phyloP scores from a whole-genome alignment of 805 yeast genomes.

The Candida stauntonica region DNA sequence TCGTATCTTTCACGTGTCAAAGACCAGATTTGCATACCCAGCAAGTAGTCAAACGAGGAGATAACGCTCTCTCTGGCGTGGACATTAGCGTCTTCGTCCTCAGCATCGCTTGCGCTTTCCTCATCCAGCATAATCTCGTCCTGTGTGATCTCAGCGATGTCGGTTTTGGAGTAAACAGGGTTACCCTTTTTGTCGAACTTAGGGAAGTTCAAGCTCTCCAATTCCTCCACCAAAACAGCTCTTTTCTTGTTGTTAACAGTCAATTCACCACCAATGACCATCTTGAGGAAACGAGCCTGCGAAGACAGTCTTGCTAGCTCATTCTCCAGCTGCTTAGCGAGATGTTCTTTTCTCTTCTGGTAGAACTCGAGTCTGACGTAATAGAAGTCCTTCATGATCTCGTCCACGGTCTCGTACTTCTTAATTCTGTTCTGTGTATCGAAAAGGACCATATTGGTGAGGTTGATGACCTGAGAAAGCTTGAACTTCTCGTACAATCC shows the following conservation, averaged over 20 bases:
- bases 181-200: conserved; percentile 67
- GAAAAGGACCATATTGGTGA: conserved; percentile 93
- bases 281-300: conserved; percentile 87
- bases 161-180: conserved; percentile 46
- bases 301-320: conserved; percentile 69
- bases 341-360: conserved; percentile 82
- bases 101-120: conserved; percentile 39
- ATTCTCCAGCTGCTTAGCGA: conserved; percentile 64
- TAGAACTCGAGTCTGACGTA: conserved; percentile 83
- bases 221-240: conserved; percentile 54
- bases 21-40: conserved; percentile 93
- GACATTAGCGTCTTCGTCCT: conserved; percentile 34
- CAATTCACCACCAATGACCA: conserved; percentile 76
- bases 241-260: conserved; percentile 73
- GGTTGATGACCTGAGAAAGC: conserved; percentile 58
- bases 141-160: conserved; percentile 24
- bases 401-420: conserved; percentile 69
- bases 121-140: conserved; percentile 36
- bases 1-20: conserved; percentile 88
- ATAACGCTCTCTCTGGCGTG: conserved; percentile 45
- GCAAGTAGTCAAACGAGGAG: conserved; percentile 76
- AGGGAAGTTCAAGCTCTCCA: conserved; percentile 66
- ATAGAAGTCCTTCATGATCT: conserved; percentile 80
- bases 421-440: conserved; percentile 85
- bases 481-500: conserved; percentile 87